phyloP scores from a whole-genome alignment of 1,284 basidiomycete species.

The Trichosporon sp. region DNA sequence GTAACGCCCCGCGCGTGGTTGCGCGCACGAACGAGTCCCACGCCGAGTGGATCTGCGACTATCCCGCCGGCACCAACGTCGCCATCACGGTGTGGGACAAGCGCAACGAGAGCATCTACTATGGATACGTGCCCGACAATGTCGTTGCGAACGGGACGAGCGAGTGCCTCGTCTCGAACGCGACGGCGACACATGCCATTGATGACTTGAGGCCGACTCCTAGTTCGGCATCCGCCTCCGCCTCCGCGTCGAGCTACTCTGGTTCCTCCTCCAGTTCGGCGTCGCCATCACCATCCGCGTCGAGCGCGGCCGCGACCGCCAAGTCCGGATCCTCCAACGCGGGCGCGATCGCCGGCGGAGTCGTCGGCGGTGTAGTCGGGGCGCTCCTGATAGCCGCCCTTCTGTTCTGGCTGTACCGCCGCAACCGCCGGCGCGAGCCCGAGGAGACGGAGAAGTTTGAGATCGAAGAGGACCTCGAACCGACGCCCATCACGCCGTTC shows the following conservation, averaged over 20 bases:
- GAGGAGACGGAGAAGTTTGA: slow-evolving; percentile 6
- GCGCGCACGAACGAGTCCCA: not conserved
- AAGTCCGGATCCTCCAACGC: not conserved
- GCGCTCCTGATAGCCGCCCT: not conserved
- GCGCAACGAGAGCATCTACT: not conserved
- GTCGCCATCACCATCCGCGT: too few relatives aligned
- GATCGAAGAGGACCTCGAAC: not conserved
- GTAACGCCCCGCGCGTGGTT: slow-evolving; percentile 3
- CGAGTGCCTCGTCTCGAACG: not conserved
- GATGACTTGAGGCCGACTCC: not conserved
- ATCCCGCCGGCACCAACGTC: slow-evolving; percentile 4
- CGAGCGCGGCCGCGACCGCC: too few relatives aligned
- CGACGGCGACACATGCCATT: not conserved
- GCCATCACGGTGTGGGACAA: not conserved
- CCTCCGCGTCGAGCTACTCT: too few relatives aligned
- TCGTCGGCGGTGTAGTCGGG: not conserved
- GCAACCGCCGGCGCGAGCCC: not conserved
- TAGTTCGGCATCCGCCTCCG: not conserved
- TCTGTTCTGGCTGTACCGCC: not conserved
- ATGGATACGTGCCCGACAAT: not conserved
- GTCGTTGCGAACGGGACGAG: not conserved
- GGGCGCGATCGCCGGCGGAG: not conserved
- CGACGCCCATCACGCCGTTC: not conserved
- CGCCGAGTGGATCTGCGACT: slow-evolving; percentile 2
- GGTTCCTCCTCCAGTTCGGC: too few relatives aligned